These are phyloP conservation scores for Leccinum colubrinum DNA, from an alignment of 1,284 basidiomycete species.

Conservation along the genomic window DNA sequence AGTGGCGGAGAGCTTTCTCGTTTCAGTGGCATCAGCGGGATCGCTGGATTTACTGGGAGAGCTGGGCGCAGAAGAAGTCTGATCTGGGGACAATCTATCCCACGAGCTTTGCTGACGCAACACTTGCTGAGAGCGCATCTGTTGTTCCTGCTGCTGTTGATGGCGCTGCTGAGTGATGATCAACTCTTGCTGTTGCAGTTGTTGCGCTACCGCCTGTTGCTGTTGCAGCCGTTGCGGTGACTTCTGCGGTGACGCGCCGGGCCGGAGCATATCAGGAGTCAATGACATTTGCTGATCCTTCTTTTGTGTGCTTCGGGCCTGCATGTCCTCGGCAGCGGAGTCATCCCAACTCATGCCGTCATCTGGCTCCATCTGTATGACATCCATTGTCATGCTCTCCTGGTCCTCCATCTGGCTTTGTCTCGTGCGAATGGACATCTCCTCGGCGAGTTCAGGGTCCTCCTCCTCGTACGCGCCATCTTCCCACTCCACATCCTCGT, in stretches of 20 bases:
- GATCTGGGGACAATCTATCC: slow-evolving; percentile 25
- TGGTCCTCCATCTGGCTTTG: slow-evolving; percentile 36
- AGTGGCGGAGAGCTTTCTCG: slow-evolving; percentile 73
- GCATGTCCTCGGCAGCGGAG: slow-evolving; percentile 49
- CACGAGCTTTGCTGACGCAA: slow-evolving; percentile 27
- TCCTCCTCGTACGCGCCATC: slow-evolving; percentile 72
- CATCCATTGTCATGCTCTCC: slow-evolving; percentile 22
- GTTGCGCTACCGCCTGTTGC: slow-evolving; percentile 27
- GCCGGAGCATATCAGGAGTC: slow-evolving; percentile 21
- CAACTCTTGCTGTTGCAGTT: slow-evolving; percentile 26
- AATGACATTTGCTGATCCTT: slow-evolving; percentile 19
- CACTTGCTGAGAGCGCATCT: slow-evolving; percentile 30
- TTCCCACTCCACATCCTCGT: slow-evolving; percentile 72
- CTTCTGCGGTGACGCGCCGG: slow-evolving; percentile 13
- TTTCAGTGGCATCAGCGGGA: slow-evolving; percentile 59
- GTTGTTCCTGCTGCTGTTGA: slow-evolving; percentile 29
- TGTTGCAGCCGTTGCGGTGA: slow-evolving; percentile 34
- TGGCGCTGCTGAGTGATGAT: slow-evolving; percentile 31
- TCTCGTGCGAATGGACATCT: slow-evolving; percentile 35
- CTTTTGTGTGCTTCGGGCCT: slow-evolving; percentile 33
- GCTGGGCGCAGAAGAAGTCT: slow-evolving; percentile 20
- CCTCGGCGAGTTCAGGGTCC: slow-evolving; percentile 59
- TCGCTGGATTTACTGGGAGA: slow-evolving; percentile 40
- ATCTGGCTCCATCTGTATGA: slow-evolving; percentile 55
- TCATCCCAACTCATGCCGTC: slow-evolving; percentile 80